Conservation (phyloP, 2,329 filamentous ascomycete species). For the Akanthomyces lecanii region DNA sequence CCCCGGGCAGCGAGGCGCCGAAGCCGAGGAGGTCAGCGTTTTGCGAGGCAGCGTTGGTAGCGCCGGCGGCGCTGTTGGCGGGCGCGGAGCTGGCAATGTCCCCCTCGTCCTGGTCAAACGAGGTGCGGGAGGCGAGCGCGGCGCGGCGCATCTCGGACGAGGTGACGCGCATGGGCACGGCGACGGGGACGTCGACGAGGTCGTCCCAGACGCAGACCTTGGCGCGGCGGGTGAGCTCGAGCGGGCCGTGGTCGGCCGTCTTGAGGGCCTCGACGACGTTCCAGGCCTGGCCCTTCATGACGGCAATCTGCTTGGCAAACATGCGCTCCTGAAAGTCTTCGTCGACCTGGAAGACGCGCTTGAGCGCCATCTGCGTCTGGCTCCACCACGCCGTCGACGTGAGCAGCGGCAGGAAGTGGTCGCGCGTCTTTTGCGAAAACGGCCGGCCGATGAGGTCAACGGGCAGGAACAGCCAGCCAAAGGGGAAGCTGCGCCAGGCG, state of each 20-base stretch:
- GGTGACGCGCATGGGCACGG: conserved; percentile 80
- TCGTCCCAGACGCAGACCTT: conserved; percentile 98
- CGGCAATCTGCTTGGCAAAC: conserved; percentile 97
- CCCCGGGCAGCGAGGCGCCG: conserved; percentile 51
- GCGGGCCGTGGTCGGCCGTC: conserved; percentile 81
- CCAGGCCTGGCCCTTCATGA: conserved; percentile 99
- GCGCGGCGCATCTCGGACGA: conserved; percentile 74
- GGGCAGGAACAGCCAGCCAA: conserved; percentile 96
- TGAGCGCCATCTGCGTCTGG: conserved; percentile 82
- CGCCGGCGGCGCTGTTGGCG: conserved; percentile 21
- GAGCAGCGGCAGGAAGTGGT: conserved; percentile 92
- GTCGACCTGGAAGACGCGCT: conserved; percentile 85
- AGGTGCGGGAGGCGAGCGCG: conserved; percentile 46
- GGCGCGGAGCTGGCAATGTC: conserved; percentile 62
- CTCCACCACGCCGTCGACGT: conserved; percentile 97
- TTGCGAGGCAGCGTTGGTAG: conserved; percentile 18
- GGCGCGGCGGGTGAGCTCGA: conserved; percentile 85
- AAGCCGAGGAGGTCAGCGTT: conserved; percentile 68
- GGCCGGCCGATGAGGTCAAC: conserved; percentile 94
- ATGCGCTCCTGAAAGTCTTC: conserved; percentile 97
- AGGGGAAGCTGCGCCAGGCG: conserved; percentile 89
- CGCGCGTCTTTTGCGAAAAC: conserved; percentile 87
- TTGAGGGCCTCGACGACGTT: conserved; percentile 98
- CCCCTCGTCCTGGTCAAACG: conserved; percentile 80
- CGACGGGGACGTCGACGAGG: conserved; percentile 90